These are phyloP conservation scores for Cordyceps cateniannulata DNA, from an alignment of 2,329 filamentous ascomycete species.

Conservation along the genomic window DNA sequence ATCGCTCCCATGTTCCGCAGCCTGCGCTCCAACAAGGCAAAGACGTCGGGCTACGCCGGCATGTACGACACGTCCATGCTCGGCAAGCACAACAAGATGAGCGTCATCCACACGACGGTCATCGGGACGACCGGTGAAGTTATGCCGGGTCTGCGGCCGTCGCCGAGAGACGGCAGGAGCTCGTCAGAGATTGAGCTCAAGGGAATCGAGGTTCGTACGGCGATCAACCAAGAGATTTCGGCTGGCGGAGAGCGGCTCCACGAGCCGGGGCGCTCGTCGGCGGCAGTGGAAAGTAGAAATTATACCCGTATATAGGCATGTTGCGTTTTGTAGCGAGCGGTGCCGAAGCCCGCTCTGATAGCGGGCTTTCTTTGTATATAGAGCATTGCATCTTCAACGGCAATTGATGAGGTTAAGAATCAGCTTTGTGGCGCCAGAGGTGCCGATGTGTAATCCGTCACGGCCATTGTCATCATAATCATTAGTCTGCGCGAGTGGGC, in stretches of 20 bases:
- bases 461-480: not conserved
- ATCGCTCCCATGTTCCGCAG: conserved; percentile 9
- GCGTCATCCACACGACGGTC: conserved; percentile 11
- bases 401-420: not conserved
- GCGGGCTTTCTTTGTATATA: conserved; percentile 3
- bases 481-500: conserved; percentile 22
- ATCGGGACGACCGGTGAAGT: not conserved
- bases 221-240: conserved; percentile 15
- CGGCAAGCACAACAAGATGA: conserved; percentile 8
- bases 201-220: conserved; percentile 16
- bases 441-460: not conserved
- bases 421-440: not conserved
- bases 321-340: conserved; percentile 11
- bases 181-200: conserved; percentile 16
- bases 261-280: not conserved
- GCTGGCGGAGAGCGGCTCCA: not conserved
- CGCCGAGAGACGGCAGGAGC: not conserved
- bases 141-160: not conserved
- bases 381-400: not conserved
- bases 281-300: not conserved
- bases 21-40: not conserved
- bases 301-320: conserved; percentile 11
- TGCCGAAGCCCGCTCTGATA: not conserved
- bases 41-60: conserved; percentile 8
- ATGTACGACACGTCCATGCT: conserved; percentile 10